Evolutionary conservation across 139 green algal species (phyloP).

Genomic region (Tetradesmus obliquus): DNA sequence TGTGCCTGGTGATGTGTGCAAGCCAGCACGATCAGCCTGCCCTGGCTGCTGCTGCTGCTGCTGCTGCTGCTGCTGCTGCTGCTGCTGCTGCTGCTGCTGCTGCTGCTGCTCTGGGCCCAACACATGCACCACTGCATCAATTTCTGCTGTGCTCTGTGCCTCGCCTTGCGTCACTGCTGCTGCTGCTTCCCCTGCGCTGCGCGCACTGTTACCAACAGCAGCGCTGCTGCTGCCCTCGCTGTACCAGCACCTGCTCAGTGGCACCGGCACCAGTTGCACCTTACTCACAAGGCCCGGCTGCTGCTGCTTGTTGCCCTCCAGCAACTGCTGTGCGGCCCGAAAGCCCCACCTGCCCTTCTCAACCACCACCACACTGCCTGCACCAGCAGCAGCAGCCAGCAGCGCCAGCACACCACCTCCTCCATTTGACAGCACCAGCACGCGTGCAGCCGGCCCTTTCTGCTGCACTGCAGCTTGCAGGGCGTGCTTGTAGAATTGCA

Average conservation of each 20-base stretch:
- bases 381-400: slow-evolving; percentile 32
- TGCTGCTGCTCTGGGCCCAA: background rate
- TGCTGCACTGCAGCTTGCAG: background rate
- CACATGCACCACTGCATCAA: background rate
- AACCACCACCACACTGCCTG: slow-evolving; percentile 14
- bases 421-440: slow-evolving; percentile 36
- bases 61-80: slow-evolving; percentile 7
- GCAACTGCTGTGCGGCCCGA: slow-evolving; percentile 13
- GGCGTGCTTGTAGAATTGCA: slow-evolving; percentile 2
- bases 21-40: background rate
- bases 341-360: slow-evolving; percentile 20
- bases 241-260: slow-evolving; percentile 6
- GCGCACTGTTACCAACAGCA: background rate
- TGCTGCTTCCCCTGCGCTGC: background rate
- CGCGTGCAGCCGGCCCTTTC: background rate
- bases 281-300: background rate
- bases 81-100: slow-evolving; percentile 21
- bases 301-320: background rate
- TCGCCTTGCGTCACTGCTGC: background rate
- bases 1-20: background rate
- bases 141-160: background rate
- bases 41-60: slow-evolving; percentile 10
- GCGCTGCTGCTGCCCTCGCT: background rate
- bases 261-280: slow-evolving; percentile 16
- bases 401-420: slow-evolving; percentile 25